Base-by-base conservation (phyloP, 108 stramenopile species). In the Seminavis robusta region DNA sequence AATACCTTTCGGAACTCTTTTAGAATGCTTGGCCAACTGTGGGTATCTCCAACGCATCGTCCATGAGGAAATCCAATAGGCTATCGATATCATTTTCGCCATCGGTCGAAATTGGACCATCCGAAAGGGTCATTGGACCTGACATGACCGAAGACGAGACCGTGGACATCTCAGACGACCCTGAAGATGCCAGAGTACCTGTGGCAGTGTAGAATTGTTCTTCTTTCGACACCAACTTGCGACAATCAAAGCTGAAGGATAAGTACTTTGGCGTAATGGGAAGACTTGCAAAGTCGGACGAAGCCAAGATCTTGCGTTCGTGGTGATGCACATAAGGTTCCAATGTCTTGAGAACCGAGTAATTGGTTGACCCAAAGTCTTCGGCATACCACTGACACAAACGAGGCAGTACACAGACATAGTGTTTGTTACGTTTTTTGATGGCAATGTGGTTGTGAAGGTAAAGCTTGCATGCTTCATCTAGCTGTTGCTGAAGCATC, bases 351-450 rank as follows among this genome's bases (percentile, higher is more conserved):
- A 74, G 33, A 15, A 67, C 53, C 16, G 45, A 55, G 26, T 67
- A 50, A 4, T 48, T 61, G n/a, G n/a, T n/a, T n/a, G n/a, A n/a
- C 7, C 65, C 65, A 47, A 74, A 67, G 52, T 74, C 73, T 30
- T 63, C 49, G 1, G 65, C 65, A 41, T 57, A 74, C 73, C 73
- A 74, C 21, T 67, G 65, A 39, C 65, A 67, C 27, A 74, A 30
- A 13, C 51, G 39, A 6, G 73, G 73, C 40, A 74, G 28, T 0
- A 71, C 33, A 20, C 36, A 26, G 0, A 48, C 48, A 41, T 56
- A 41, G 3, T 44, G 19, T 6, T 16, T 49, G 4, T 47, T 39
- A 36, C 49, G 51, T 6, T 44, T 34, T n/a, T 50, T 49, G 21
- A 63, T 29, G n/a, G 27, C 19, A 21, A 61, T 56, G 0, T 59